These are phyloP conservation scores for Pleurotus tuber-regium DNA, from an alignment of 768 basidiomycete genomes.

Conservation along the genomic window DNA sequence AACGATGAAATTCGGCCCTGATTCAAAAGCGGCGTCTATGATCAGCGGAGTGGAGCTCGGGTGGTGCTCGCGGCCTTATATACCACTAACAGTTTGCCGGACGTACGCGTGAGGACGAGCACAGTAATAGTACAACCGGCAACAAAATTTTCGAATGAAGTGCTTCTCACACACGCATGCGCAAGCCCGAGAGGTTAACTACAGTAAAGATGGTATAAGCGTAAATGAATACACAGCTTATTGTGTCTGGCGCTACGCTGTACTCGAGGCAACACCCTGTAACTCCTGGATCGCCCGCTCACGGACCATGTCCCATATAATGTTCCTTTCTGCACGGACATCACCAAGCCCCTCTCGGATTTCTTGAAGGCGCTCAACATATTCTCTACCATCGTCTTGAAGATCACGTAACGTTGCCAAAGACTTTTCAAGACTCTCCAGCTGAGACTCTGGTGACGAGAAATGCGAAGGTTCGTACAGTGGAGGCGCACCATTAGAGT, in stretches of 20 bases:
- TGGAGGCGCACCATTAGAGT: conserved; percentile 43
- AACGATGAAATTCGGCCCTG: neutral
- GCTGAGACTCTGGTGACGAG: conserved; percentile 60
- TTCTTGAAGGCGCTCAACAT: conserved; percentile 80
- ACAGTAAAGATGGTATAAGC: too few species aligned
- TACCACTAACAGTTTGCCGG: too few species aligned
- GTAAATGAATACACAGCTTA: too few species aligned
- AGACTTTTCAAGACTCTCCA: conserved; percentile 72
- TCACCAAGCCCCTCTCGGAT: conserved; percentile 81
- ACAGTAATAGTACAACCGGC: too few species aligned
- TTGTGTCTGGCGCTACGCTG: conserved; percentile 22
- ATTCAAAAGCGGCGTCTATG: neutral
- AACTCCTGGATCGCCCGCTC: conserved; percentile 73
- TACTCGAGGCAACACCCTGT: conserved; percentile 56
- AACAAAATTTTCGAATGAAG: too few species aligned
- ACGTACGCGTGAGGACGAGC: too few species aligned
- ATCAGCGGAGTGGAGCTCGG: neutral
- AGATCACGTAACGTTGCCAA: conserved; percentile 72
- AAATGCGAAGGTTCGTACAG: conserved; percentile 63
- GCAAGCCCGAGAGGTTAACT: too few species aligned
- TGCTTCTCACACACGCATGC: too few species aligned
- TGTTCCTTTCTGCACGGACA: conserved; percentile 64
- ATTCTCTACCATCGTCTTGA: conserved; percentile 85
- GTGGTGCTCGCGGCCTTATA: too few species aligned
- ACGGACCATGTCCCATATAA: conserved; percentile 76